Conservation (phyloP, 2,329 filamentous ascomycete species). For the Sporothrix pseudoabietina region DNA sequence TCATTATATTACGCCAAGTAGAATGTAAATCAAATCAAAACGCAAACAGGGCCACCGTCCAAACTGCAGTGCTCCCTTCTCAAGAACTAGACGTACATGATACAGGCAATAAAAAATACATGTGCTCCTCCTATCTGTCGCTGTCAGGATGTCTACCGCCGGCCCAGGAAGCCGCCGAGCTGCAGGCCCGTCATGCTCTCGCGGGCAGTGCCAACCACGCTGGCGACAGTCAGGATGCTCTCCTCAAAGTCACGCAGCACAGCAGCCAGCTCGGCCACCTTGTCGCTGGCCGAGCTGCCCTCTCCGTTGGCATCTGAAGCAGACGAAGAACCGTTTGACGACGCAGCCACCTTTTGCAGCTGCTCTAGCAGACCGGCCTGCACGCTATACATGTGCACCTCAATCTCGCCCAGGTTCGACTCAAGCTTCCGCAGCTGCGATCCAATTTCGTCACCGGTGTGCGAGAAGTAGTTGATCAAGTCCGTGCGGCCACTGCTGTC, state of each 20-base stretch:
- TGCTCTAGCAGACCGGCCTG: constrained; percentile 62
- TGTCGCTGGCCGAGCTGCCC: constrained; percentile 48
- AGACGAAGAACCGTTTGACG: constrained; percentile 19
- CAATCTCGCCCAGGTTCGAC: constrained; percentile 63
- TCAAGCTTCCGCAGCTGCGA: constrained; percentile 60
- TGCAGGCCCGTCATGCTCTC: constrained; percentile 63
- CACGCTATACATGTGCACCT: constrained; percentile 65
- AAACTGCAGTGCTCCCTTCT: neutral
- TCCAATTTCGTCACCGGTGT: constrained; percentile 63
- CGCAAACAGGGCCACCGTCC: neutral
- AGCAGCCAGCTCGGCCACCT: constrained; percentile 55
- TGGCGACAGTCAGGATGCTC: constrained; percentile 64
- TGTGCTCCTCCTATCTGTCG: neutral
- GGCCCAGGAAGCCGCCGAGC: constrained; percentile 51
- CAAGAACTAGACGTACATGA: neutral
- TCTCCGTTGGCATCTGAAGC: constrained; percentile 40
- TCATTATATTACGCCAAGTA: constrained; percentile 9
- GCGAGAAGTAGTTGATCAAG: constrained; percentile 65
- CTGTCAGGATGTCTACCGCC: constrained; percentile 27
- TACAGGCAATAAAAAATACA: neutral
- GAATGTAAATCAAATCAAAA: neutral
- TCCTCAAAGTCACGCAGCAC: constrained; percentile 67
- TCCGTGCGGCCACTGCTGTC: constrained; percentile 48
- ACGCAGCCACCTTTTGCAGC: constrained; percentile 52
- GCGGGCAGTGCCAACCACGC: constrained; percentile 59